Evolutionary conservation across 345 rosid genomes (phyloP), one percentile per base, ranked within the genome.

Genomic region (Arabidopsis suecica): DNA sequence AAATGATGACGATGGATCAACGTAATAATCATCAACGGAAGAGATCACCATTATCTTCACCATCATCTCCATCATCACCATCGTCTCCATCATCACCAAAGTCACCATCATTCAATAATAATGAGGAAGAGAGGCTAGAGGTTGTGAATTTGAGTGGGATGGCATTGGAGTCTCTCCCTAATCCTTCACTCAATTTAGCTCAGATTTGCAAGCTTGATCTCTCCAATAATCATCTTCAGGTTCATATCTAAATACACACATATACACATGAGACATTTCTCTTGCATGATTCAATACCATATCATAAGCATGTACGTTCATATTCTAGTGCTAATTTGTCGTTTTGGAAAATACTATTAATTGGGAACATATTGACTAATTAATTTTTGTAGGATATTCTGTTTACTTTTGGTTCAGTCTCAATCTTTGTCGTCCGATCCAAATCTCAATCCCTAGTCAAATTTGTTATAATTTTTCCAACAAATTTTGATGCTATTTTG

Each of bases 151-250:
- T 93, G 81, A 88, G 97, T 83, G 89, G 91, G 4, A 73, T 85
- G 87, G 83, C 83, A 12, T 78, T 93, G 70, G 83, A 87, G 2
- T 72, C 83, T 71, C 84, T 94, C 3, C 90, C 93, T 0, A 83
- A 61, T 65, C 89, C 91, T 75, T 75, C 93, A 33, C 80, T 91
- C 12, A 91, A 89, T 72, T 71, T 93, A 76, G 82, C 80, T 14
- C 65, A 72, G 25, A 86, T 93, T 61, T 86, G 84, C 86, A 89
- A 88, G 55, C 84, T 93, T 18, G 89, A 93, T 74, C 90, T 93
- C 74, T 91, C 96, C 75, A 86, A 87, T 42, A 93, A 93, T 72
- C 83, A 93, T 81, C 93, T 93, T 54, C 91, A 87, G 87, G 97
- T 91, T 71, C 9, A 9, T 33, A 14, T 53, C 56, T 37, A 60